Evolutionary conservation across 345 rosid species (phyloP), one percentile per base, ranked within the genome.

Genomic region (Cardamine chenopodiifolia): DNA sequence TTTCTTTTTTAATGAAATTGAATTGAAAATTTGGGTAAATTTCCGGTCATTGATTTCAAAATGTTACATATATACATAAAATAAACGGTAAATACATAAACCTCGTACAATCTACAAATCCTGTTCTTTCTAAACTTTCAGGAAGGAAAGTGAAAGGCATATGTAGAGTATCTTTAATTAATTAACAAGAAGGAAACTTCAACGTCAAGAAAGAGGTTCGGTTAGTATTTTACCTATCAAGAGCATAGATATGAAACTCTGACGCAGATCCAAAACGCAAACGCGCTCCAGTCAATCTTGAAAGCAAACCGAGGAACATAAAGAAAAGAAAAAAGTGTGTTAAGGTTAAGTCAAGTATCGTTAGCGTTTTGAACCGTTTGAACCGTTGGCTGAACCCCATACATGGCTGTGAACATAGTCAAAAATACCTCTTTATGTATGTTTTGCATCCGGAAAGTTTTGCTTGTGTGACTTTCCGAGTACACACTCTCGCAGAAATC

Each of bases 231-330:
- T 39, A 60, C 62, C 34, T 49, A 67, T 66, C 58, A 35, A 35
- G 18, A 65, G 7, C 50, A 74, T 11, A 37, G 19, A 49, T 40
- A 29, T 48, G 68, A 68, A 59, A 52, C 74, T 42, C 6, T 1
- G 74, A 60, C 62, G 56, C 69, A 40, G 47, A 40, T 60, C 69
- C 29, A 22, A 61, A 75, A 61, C 70, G 70, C 58, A 75, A 68
- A 68, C 23, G 69, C 68, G 19, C 18, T 66, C 34, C 56, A 14
- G 17, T 49, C 26, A 59, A 59, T 37, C 68, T 11, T 60, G 58
- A 59, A 29, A 50, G 35, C 68, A 68, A 67, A 50, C 56, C 20
- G 18, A 52, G 3, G 68, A 68, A 59, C 4, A 17, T 17, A 45
- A 17, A 45, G 18, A 29, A 34, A 12, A 2, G 6, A 65, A 48